Base-by-base conservation (phyloP, 345 rosid species). In the Eucalyptus cloeziana region DNA sequence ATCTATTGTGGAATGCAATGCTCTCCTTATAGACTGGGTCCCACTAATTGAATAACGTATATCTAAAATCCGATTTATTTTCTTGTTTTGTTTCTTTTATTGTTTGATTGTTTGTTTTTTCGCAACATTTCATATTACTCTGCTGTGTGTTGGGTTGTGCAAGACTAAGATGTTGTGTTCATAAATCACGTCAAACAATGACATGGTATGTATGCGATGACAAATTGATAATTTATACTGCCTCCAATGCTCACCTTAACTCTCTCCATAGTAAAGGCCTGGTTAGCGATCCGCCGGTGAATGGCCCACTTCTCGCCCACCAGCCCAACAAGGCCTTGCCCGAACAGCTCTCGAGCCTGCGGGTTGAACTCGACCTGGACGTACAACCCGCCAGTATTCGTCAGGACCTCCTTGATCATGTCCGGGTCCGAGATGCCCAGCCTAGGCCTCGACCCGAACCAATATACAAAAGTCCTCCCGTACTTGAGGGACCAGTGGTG, bases 381-480 rank as follows among this genome's bases (percentile, higher is more conserved):
- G 83, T 92, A 94, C 44, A 93, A 91, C 47, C 94, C 93, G 51
- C 88, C 88, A 7, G 92, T 90, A 37, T 90, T 92, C 92, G 91
- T 69, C 19, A 95, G 90, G 49, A 94, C 92, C 89, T 95, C 97
- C 90, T 95, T 94, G 49, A 97, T 93, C 91, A 95, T 89, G 19
- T 86, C 94, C 87, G 92, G 96, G 88, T 97, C 96, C 67, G 95
- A 92, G 19, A 93, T 86, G 11, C 94, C 96, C 88, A 97, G 89
- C 89, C 94, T 94, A 15, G 98, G 96, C 87, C 52, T 91, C 49
- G 92, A 89, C 86, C 99, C 99, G 79, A 96, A 96, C 98, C 99
- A 96, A 91, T 90, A 96, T 11, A 97, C 89, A 86, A 94, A 96
- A 24, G 93, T 93, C 88, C 90, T 93, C 87, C 98, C 98, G n/a